Base-by-base conservation (phyloP, 495 filamentous ascomycete genomes). In the Trypethelium eluteriae region DNA sequence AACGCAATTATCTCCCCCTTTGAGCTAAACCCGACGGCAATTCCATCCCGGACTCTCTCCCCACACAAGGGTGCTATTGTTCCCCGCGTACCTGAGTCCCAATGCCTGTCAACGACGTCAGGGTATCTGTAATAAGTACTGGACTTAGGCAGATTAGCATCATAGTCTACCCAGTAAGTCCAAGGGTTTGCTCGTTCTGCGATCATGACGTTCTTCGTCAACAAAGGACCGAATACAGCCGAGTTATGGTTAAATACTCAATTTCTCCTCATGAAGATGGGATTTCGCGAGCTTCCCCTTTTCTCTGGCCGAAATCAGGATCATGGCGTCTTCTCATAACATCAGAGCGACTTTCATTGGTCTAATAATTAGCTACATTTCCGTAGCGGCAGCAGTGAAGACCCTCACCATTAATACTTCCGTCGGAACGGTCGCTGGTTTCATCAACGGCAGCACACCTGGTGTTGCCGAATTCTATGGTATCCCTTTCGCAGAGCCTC, bases 401-500 rank as follows among this genome's bases (percentile, higher is more conserved):
- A 35, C 53, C 36, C 18, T 59, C 6, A 59, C 18, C 9, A 59
- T 59, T 32, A 14, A 59, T 36, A 59, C 53, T 35, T 59, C 53
- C 2, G 2, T 59, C 62, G 76, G 76, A 12, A 77, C 76, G 0
- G 41, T 71, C 36, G 50, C 63, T 39, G 80, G 80, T 7, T 70
- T 79, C 44, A 69, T 77, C 66, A 75, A 79, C 64, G 39, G 70
- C 2, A 70, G 75, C 1, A 80, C 73, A 56, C 75, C 74, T 16
- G 68, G 74, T 7, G 76, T 80, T 5, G 76, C 78, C 49, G 76
- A 80, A 59, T 83, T 80, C 70, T 78, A 80, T 46, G 76, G 73
- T 62, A 77, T 83, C 41, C 79, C 81, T 3, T 81, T 75, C 65
- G 79, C 79, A 1, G 72, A 79, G 61, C 72, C 77, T 2, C 80